Conservation (phyloP, 2,329 filamentous ascomycete genomes). For the Coniochaeta sp. region DNA sequence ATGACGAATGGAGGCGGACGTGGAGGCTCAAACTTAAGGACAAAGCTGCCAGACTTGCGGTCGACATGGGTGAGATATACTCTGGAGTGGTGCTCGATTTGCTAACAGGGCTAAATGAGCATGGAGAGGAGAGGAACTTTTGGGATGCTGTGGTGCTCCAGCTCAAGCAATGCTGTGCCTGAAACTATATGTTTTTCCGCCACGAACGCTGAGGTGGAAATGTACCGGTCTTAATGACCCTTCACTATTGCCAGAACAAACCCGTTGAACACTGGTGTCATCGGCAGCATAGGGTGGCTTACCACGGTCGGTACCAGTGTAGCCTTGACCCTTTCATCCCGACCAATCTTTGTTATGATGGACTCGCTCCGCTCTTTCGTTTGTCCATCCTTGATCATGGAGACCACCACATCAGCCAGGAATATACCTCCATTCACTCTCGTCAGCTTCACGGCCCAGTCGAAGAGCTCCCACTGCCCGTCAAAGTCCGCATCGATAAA, state of each 20-base stretch:
- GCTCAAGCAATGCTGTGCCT: background rate
- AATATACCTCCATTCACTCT: slow-evolving; percentile 31
- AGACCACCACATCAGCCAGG: slow-evolving; percentile 42
- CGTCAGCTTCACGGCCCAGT: slow-evolving; percentile 31
- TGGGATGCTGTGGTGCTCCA: background rate
- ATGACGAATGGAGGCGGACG: background rate
- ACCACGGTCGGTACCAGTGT: slow-evolving; percentile 15
- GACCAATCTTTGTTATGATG: slow-evolving; percentile 14
- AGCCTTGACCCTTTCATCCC: slow-evolving; percentile 16
- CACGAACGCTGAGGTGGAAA: background rate
- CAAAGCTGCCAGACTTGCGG: background rate
- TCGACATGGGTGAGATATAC: background rate
- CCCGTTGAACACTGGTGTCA: slow-evolving; percentile 4
- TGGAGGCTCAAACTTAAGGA: background rate
- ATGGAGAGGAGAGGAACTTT: background rate
- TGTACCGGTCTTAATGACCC: background rate
- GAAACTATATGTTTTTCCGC: background rate
- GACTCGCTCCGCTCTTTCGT: slow-evolving; percentile 8
- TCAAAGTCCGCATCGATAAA: slow-evolving; percentile 47
- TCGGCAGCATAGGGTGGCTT: slow-evolving; percentile 2
- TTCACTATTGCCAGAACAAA: slow-evolving; percentile 1
- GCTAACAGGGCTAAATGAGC: background rate
- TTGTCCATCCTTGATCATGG: slow-evolving; percentile 16
- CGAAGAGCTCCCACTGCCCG: slow-evolving; percentile 41
- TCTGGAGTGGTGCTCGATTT: background rate